Percentiles rank a stretch among this genome's conserved stretches.
Conservation (phyloP, 306 rosid genomes). For the Prunus salicina region DNA sequence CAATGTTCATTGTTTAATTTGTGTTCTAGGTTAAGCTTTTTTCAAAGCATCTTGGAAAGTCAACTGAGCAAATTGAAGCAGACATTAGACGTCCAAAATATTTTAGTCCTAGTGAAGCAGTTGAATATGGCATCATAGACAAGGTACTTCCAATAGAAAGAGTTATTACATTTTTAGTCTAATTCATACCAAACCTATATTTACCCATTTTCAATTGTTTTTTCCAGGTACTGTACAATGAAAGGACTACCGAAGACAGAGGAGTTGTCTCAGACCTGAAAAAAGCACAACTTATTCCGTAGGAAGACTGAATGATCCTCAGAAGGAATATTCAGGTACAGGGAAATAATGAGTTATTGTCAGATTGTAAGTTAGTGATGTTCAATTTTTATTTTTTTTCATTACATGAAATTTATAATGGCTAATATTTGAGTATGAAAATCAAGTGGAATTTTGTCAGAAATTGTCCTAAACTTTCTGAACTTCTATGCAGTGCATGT, state of each 20-base stretch:
- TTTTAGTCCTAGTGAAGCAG: slow-evolving; percentile 97
- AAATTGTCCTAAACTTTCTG: background rate
- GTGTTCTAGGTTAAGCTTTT: slow-evolving; percentile 66
- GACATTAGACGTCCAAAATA: slow-evolving; percentile 90
- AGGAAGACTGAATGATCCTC: slow-evolving; percentile 27
- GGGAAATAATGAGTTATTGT: slow-evolving; percentile 20
- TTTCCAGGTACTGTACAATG: slow-evolving; percentile 81
- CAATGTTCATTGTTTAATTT: slow-evolving; percentile 6
- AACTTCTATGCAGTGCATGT: slow-evolving; percentile 3
- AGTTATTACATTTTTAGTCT: background rate
- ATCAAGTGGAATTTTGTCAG: background rate
- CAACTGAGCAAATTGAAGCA: slow-evolving; percentile 79
- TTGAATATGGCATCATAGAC: slow-evolving; percentile 95
- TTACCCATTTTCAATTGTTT: slow-evolving; percentile 2
- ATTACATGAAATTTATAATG: background rate
- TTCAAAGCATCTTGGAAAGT: slow-evolving; percentile 69
- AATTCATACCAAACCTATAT: background rate
- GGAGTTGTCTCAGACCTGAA: slow-evolving; percentile 90
- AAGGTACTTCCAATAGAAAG: slow-evolving; percentile 53
- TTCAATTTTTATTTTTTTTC: background rate
- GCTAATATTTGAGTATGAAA: background rate
- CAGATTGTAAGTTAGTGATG: slow-evolving; percentile 17
- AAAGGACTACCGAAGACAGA: slow-evolving; percentile 56
- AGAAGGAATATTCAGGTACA: slow-evolving; percentile 53
- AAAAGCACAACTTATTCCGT: slow-evolving; percentile 65